phyloP scores from a whole-genome alignment of 164 flowering plant genomes.

The Malania oleifera region DNA sequence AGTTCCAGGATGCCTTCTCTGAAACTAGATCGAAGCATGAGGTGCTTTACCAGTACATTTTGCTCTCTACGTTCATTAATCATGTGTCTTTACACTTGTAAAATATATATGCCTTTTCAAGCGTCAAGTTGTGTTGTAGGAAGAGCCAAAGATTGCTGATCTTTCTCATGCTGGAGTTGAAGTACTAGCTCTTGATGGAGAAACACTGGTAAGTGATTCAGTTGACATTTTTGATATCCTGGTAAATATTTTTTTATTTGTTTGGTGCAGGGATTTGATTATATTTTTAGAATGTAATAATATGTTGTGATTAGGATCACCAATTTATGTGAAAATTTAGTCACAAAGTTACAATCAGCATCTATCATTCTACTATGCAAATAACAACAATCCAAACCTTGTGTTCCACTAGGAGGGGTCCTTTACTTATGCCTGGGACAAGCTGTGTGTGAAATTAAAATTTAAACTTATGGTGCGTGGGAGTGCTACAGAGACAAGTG shows the following conservation, averaged over 20 bases:
- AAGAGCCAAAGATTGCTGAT: slow-evolving; percentile 21
- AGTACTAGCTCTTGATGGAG: slow-evolving; percentile 4
- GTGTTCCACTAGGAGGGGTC: no score
- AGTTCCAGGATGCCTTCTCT: slow-evolving; percentile 36
- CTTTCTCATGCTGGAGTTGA: slow-evolving; percentile 14
- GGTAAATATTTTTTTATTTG: not conserved
- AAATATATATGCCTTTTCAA: not conserved
- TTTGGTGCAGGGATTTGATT: no score
- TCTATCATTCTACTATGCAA: no score
- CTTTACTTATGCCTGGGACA: no score
- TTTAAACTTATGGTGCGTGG: no score
- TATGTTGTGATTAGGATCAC: not conserved
- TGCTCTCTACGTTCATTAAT: not conserved
- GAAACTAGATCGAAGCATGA: slow-evolving; percentile 21
- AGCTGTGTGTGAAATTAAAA: no score
- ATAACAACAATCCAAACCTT: no score
- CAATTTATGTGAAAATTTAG: not conserved
- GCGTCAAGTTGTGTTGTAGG: slow-evolving; percentile 18
- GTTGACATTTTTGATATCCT: slow-evolving; percentile 3
- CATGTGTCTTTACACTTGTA: not conserved
- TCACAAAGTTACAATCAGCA: no score
- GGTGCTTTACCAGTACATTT: slow-evolving; percentile 18
- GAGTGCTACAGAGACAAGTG: no score
- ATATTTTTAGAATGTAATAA: not conserved
- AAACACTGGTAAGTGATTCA: slow-evolving; percentile 15